Evolutionary conservation across 495 filamentous ascomycete species (phyloP), one percentile per base, ranked within the genome.

Genomic region (Tuber melanosporum): DNA sequence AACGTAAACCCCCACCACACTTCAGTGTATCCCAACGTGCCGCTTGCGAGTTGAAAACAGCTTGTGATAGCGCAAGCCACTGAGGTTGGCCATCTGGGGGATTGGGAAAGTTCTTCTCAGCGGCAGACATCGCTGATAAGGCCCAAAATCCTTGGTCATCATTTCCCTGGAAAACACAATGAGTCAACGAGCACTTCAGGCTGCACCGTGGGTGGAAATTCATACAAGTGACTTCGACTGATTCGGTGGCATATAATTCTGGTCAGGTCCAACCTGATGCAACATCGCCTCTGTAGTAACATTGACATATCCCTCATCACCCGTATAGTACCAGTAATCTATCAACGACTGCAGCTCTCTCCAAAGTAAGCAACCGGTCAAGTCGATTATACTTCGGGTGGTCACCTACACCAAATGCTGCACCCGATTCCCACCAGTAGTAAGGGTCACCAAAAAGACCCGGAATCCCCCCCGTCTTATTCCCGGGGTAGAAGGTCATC

Each of bases 111-210:
- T 91, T 90, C 71, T 90, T 84, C 83, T 97, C 93, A 17, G 91
- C 91, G 0, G 92, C 93, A 17, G 91, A 86, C 77, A 97, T 90
- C 71, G 91, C 89, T 45, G 91, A 86, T 41, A 95, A 86, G 5
- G 87, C 91, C 93, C 93, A 97, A 83, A 94, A 94, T 12, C 90
- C 91, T 84, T 94, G 92, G 80, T 96, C 93, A 81, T 95, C 93
- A 78, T 96, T 96, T 66, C 93, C 93, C 78, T 80, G 5, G 3
- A 46, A 43, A 10, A 20, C 66, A 41, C 70, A 52, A 70, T 76
- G n/a, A 76, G 73, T 26, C 42, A 43, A 36, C 15, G 57, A 19
- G 26, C 12, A 36, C 32, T 66, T 26, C 32, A 14, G 26, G 57
- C 2, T 8, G 26, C 19, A 7, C 4, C 14, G 26, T 8, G 14